Percentiles rank a stretch among this genome's conserved stretches.
Conservation (phyloP, 495 filamentous ascomycete species). For the Tetracladium setigerum region DNA sequence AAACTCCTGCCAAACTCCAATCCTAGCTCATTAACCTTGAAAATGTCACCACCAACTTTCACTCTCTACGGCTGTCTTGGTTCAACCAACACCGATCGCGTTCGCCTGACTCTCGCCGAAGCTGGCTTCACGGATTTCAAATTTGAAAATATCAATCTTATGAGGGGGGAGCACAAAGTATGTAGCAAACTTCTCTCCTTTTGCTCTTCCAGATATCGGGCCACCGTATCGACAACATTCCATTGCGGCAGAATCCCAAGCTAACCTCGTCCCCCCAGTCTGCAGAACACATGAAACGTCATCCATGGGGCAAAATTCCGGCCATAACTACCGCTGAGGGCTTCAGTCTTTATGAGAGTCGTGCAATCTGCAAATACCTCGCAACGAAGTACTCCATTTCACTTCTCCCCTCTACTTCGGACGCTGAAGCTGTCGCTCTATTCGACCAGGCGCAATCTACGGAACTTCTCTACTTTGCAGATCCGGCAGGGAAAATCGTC, state of each 20-base stretch:
- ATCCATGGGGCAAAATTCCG: slow-evolving; percentile 36
- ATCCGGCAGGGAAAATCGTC: slow-evolving; percentile 32
- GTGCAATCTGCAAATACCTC: slow-evolving; percentile 40
- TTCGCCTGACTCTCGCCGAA: slow-evolving; percentile 31
- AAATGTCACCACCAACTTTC: slow-evolving; percentile 33
- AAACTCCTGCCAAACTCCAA: slow-evolving; percentile 24
- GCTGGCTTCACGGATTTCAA: slow-evolving; percentile 31
- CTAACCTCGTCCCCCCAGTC: slow-evolving; percentile 24
- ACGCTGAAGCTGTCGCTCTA: slow-evolving; percentile 32
- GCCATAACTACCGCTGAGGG: slow-evolving; percentile 22
- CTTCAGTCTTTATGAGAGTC: slow-evolving; percentile 38
- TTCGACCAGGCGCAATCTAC: slow-evolving; percentile 34
- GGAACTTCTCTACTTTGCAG: slow-evolving; percentile 34
- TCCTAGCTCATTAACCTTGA: no score
- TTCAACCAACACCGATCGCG: slow-evolving; percentile 30
- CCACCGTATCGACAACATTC: slow-evolving; percentile 18
- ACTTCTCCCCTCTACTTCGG: slow-evolving; percentile 30
- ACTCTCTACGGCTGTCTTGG: slow-evolving; percentile 30
- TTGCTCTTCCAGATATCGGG: slow-evolving; percentile 20
- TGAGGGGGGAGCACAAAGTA: slow-evolving; percentile 31
- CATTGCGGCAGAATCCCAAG: slow-evolving; percentile 16
- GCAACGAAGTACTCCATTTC: slow-evolving; percentile 30
- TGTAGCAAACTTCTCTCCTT: slow-evolving; percentile 17
- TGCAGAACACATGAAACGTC: slow-evolving; percentile 30
- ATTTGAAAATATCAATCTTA: slow-evolving; percentile 28